phyloP scores from a whole-genome alignment of 2,329 filamentous ascomycete species.

The Teratosphaeria pseudoeucalypti region DNA sequence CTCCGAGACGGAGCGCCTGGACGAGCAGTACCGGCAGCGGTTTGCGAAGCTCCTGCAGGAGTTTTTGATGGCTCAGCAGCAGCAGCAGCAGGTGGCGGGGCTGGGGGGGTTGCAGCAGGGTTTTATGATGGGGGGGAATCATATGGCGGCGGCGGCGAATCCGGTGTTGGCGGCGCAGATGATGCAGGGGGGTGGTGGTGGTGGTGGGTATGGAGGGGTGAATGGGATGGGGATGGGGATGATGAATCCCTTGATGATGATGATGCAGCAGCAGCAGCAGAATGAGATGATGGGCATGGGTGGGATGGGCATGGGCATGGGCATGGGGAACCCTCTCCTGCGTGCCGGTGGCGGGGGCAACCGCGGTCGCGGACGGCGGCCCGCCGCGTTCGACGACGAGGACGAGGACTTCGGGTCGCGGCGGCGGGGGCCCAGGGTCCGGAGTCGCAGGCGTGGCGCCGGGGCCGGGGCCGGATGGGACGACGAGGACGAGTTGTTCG shows the following conservation, averaged over 20 bases:
- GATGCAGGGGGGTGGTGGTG: neutral
- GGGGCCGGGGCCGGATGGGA: neutral
- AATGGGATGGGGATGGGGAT: neutral
- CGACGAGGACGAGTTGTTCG: slow-evolving; percentile 1
- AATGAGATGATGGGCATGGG: neutral
- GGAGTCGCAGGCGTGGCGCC: neutral
- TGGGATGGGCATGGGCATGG: neutral
- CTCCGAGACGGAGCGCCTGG: neutral
- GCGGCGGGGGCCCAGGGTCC: neutral
- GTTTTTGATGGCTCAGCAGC: neutral
- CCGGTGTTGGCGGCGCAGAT: neutral
- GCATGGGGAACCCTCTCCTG: neutral
- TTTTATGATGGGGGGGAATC: neutral
- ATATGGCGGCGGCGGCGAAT: neutral
- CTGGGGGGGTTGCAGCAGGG: neutral
- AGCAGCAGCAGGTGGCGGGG: neutral
- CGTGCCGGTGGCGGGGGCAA: neutral
- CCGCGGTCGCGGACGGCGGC: neutral
- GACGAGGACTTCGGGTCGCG: neutral
- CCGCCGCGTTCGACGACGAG: neutral
- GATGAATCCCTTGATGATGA: neutral
- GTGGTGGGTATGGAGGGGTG: neutral
- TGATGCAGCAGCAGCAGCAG: neutral
- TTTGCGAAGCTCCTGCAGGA: neutral
- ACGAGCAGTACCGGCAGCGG: slow-evolving; percentile 1